Conservation (phyloP, 2,329 filamentous ascomycete genomes). For the Acrodontium crateriforme region DNA sequence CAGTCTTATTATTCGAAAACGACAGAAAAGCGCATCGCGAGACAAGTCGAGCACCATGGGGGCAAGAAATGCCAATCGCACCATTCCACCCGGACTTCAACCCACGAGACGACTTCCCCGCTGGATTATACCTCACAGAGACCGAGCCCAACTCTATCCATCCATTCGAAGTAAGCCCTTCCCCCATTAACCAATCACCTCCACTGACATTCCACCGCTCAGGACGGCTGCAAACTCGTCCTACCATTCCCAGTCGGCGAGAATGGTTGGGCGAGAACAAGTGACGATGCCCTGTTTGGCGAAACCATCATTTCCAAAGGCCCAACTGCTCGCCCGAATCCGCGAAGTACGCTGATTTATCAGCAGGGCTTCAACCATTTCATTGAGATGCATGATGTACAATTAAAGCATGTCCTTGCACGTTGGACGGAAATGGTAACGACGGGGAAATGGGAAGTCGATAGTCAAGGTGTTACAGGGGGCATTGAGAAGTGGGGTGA, state of each 20-base stretch:
- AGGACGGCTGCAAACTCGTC: constrained; percentile 14
- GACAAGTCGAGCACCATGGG: no score
- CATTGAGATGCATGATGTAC: constrained; percentile 21
- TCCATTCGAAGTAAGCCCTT: no score
- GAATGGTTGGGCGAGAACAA: constrained; percentile 18
- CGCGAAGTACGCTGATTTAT: constrained; percentile 19
- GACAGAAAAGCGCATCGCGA: no score
- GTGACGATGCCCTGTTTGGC: no score
- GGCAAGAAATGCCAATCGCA: no score
- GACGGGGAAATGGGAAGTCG: constrained; percentile 20
- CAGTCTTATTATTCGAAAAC: no score
- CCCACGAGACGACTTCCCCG: no score
- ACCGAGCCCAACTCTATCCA: no score
- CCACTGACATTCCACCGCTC: constrained; percentile 5
- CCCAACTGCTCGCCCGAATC: constrained; percentile 16
- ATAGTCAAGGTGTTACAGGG: constrained; percentile 18
- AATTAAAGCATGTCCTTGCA: constrained; percentile 19
- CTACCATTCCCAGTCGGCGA: constrained; percentile 18
- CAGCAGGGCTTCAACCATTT: constrained; percentile 21
- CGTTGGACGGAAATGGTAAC: constrained; percentile 20
- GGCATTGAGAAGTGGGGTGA: constrained; percentile 20
- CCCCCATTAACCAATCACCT: no score
- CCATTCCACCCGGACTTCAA: no score
- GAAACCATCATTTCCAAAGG: no score
- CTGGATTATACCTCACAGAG: no score